Percentiles rank a stretch among this genome's conserved stretches.
Evolutionary conservation across 345 rosid species (phyloP).

Genomic region (Corchorus capsularis): DNA sequence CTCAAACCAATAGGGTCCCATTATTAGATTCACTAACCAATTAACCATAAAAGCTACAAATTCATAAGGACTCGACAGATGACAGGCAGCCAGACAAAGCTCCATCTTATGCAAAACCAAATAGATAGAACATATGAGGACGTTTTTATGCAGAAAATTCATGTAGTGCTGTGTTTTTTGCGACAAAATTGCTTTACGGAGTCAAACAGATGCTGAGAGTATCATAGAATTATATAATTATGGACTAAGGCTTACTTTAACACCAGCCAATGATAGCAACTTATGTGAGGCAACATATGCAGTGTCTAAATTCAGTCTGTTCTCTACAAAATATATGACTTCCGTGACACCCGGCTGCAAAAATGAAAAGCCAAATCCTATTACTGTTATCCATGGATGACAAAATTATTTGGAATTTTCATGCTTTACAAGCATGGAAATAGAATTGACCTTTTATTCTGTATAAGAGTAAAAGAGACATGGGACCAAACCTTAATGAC

Average conservation of each 20-base stretch:
- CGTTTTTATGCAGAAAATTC: not conserved
- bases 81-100: no score
- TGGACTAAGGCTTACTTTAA: constrained; percentile 55
- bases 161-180: not conserved
- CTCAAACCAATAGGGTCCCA: no score
- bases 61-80: constrained; percentile 6
- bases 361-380: constrained; percentile 13
- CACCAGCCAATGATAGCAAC: constrained; percentile 81
- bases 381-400: not conserved
- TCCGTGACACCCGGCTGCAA: constrained; percentile 87
- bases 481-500: constrained; percentile 74
- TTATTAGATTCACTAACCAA: not conserved
- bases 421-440: not conserved
- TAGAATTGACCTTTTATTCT: not conserved
- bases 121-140: not conserved
- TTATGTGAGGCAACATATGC: constrained; percentile 76
- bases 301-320: constrained; percentile 54
- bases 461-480: not conserved
- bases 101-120: constrained; percentile 1
- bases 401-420: not conserved
- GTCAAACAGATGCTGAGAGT: not conserved
- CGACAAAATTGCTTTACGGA: constrained; percentile 1
- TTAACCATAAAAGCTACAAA: not conserved
- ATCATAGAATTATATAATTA: not conserved
- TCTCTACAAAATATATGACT: constrained; percentile 82